phyloP scores from a whole-genome alignment of 2,329 filamentous ascomycete genomes.

The Nothophoma quercina region DNA sequence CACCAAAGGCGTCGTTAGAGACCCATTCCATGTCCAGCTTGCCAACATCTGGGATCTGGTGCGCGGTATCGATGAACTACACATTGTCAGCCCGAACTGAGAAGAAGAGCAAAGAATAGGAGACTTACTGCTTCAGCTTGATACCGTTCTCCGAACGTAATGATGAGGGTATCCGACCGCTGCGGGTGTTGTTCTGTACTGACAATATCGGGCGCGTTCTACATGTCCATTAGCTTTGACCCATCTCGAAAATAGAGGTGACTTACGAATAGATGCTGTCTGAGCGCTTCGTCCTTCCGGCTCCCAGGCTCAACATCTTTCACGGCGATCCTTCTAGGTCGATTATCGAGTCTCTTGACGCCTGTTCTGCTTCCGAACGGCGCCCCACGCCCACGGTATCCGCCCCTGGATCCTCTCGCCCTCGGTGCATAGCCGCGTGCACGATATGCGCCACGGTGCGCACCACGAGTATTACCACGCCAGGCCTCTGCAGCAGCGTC shows the following conservation, averaged over 20 bases:
- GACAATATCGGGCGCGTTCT: slow-evolving; percentile 46
- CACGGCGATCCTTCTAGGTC: slow-evolving; percentile 72
- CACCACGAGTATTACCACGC: slow-evolving; percentile 40
- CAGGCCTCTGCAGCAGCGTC: slow-evolving; percentile 23
- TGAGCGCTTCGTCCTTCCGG: slow-evolving; percentile 70
- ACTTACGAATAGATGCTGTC: slow-evolving; percentile 70
- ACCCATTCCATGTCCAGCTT: slow-evolving; percentile 73
- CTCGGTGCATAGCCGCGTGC: slow-evolving; percentile 37
- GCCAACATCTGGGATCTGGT: slow-evolving; percentile 68
- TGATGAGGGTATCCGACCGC: slow-evolving; percentile 47
- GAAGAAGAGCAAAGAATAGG: not conserved
- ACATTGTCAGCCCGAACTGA: not conserved
- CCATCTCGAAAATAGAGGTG: too few relatives aligned
- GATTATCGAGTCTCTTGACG: slow-evolving; percentile 74
- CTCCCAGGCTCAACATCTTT: slow-evolving; percentile 69
- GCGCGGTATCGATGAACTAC: slow-evolving; percentile 61
- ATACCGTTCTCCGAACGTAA: slow-evolving; percentile 56
- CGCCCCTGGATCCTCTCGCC: slow-evolving; percentile 53
- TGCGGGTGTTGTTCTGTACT: slow-evolving; percentile 50
- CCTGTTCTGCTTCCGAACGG: slow-evolving; percentile 51
- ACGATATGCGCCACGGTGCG: slow-evolving; percentile 14
- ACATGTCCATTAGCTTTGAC: too few relatives aligned
- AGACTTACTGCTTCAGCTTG: slow-evolving; percentile 68
- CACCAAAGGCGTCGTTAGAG: slow-evolving; percentile 36
- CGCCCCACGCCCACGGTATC: slow-evolving; percentile 53